Conservation (phyloP, 148 eudicot genomes). For the Amaranthus cruentus region DNA sequence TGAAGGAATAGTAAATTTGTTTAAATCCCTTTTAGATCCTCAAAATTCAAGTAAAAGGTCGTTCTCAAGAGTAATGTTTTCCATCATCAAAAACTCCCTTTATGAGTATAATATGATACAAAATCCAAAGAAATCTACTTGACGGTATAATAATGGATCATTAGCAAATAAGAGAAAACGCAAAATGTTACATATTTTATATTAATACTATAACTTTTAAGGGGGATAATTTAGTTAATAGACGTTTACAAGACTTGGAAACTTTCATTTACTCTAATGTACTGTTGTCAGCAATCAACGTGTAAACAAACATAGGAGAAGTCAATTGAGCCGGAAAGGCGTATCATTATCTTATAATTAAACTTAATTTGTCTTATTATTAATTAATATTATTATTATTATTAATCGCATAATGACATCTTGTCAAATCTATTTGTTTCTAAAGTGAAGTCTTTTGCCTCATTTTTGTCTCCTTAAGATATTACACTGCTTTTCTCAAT, state of each 20-base stretch:
- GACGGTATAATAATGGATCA: too few species aligned
- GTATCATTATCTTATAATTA: constrained; percentile 3
- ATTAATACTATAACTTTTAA: background rate
- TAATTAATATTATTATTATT: background rate
- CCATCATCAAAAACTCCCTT: too few species aligned
- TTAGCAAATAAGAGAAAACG: too few species aligned
- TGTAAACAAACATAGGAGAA: background rate
- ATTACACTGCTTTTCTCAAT: background rate
- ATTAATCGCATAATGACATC: background rate
- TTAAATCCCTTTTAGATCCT: too few species aligned
- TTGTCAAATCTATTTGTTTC: constrained; percentile 8
- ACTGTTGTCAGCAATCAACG: background rate
- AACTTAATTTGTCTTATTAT: too few species aligned
- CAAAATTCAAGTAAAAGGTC: too few species aligned
- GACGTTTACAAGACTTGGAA: background rate
- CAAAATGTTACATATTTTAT: too few species aligned
- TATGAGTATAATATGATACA: too few species aligned
- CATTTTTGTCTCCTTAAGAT: constrained; percentile 12
- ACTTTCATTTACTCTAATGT: constrained; percentile 7
- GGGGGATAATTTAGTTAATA: constrained; percentile 15
- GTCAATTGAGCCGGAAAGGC: constrained; percentile 22
- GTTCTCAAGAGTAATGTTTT: too few species aligned
- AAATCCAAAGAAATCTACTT: too few species aligned
- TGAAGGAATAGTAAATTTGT: too few species aligned
- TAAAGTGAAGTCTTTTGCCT: background rate